Evolutionary conservation across 2,329 filamentous ascomycete species (phyloP), one percentile per base, ranked within the genome.

Genomic region (Piedraia hortae): DNA sequence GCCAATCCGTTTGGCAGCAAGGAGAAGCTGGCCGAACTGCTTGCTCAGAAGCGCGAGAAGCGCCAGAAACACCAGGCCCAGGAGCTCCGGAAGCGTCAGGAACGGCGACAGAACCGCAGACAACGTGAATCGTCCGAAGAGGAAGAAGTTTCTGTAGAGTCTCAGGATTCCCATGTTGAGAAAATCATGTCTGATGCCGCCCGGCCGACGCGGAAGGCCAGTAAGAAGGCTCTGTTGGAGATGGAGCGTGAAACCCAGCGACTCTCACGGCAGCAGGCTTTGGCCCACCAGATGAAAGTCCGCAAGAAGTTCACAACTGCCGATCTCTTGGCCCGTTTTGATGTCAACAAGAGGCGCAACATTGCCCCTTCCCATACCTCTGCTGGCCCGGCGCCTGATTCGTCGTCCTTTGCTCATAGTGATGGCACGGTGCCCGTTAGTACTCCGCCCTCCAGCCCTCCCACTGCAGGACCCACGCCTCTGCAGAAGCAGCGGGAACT

Each of bases 211-310:
- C 62, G 85, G 7, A 89, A 85, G 41, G 80, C 85, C 0, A 82
- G 80, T 50, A 93, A 82, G 50, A 91, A 78, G 47, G 85, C 85
- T 0, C 43, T 91, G 18, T 75, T 91, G 40, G 82, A 93, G 34
- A 91, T 97, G 70, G 71, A 72, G 35, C 63, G 77, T 26, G 85
- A 97, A 46, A 91, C 82, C 1, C 85, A 97, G 48, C 65, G 85
- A 14, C 62, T 97, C 49, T 69, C 63, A 33, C 62, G 85, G 32
- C 88, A 72, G 39, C 73, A 90, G 62, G 82, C 93, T 44, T 58
- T 97, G 21, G 64, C 73, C 1, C 80, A 93, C 43, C 68, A 90
- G 40, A 72, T 75, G 12, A 75, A 69, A 47, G 51, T 77, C 2
- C 80, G 72, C 45, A 93, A 85, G 54, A 89, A 77, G 48, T 72